Base-by-base conservation (phyloP, 441 rosid genomes). In the Lepidium campestre region DNA sequence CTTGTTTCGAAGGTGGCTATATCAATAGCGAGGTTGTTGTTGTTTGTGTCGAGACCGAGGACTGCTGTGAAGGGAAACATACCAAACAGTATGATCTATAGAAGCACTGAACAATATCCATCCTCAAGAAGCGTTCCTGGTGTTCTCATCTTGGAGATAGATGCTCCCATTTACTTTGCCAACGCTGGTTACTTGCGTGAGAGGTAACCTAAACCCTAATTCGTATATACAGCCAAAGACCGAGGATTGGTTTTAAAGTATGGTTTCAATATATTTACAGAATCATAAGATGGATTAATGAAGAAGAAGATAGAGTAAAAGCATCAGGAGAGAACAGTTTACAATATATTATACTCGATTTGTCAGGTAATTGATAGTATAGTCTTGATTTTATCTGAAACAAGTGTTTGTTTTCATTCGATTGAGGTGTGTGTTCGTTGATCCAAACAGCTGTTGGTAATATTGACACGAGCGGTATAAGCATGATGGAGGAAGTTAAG, bases 391-490 rank as follows among this genome's bases (percentile, higher is more conserved):
- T 20, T 13, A 18, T 53, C 52, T 57, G 50, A 62, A 3, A 56
- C 8, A 23, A 14, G 48, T 41, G 2, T 2, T 29, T 39, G 42
- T 58, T 22, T 65, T 10, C 40, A 6, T 17, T 40, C 6, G 32
- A 66, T 40, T 2, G 32, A 66, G 10, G 19, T 41, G 49, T 41
- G 19, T 62, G 10, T 59, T 17, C 15, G 45, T 31, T 39, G 31
- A 29, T 56, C 32, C 32, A 59, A 52, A 63, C 81, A 94, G 98
- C 88, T 59, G 92, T 92, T 56, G 98, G 98, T 15, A 91, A 86
- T 79, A 95, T 92, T 22, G 99, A 95, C 76, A 88, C 99, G 17
- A 95, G 98, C 68, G 98, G 98, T 31, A 83, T 92, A 53, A 84
- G 95, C 82, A 95, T 92, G 99, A 78, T 95, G 32, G 97, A 87